phyloP scores from a whole-genome alignment of 1,284 basidiomycete species.

The Ganoderma multipileum region DNA sequence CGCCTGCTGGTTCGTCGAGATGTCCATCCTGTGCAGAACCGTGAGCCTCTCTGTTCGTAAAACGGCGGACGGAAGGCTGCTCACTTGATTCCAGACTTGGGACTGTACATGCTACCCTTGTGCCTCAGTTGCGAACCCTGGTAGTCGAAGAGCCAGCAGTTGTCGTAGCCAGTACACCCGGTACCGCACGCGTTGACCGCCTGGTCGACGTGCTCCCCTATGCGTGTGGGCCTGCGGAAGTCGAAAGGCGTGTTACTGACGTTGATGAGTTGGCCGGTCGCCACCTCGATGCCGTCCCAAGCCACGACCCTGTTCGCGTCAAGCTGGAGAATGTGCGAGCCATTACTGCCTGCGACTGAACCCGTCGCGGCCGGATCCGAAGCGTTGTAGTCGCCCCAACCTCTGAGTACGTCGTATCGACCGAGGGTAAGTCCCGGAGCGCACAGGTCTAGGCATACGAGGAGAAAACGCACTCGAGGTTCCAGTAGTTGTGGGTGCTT shows the following conservation, averaged over 20 bases:
- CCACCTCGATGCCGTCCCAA: slow-evolving; percentile 1
- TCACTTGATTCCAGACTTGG: background rate
- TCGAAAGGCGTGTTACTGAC: background rate
- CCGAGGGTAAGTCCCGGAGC: background rate
- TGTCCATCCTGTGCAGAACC: background rate
- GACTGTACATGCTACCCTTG: slow-evolving; percentile 2
- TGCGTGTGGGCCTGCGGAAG: slow-evolving; percentile 1
- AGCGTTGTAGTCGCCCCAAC: slow-evolving; percentile 6
- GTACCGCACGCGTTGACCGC: slow-evolving; percentile 2
- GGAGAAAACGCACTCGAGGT: slow-evolving; percentile 3
- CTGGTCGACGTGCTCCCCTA: background rate
- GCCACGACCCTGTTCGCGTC: background rate
- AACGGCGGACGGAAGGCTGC: background rate
- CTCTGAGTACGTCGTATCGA: background rate
- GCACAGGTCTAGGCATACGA: background rate
- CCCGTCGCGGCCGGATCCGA: slow-evolving; percentile 3
- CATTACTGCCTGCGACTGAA: background rate
- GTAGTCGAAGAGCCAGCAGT: slow-evolving; percentile 5
- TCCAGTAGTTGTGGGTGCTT: slow-evolving; percentile 7
- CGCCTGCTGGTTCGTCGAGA: slow-evolving; percentile 5
- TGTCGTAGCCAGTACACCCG: slow-evolving; percentile 4
- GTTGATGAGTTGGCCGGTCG: background rate
- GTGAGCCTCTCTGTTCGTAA: background rate
- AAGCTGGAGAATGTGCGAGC: background rate
- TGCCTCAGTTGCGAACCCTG: background rate